These are phyloP conservation scores for Phlebiopsis gigantea DNA, from an alignment of 768 basidiomycete genomes.

Conservation along the genomic window DNA sequence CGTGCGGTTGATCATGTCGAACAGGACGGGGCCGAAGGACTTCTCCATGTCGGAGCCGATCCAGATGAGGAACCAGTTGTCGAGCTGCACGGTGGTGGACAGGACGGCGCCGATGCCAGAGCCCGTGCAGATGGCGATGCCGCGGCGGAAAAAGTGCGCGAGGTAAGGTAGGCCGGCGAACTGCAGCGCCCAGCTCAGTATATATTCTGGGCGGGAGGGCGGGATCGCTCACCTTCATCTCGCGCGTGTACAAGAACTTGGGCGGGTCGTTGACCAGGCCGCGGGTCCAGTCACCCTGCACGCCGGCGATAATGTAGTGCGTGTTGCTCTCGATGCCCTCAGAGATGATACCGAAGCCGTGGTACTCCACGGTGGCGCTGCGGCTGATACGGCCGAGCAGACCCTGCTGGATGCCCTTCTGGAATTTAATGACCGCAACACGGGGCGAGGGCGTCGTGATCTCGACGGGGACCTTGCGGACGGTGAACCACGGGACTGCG, in stretches of 20 bases:
- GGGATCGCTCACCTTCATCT: conserved; percentile 54
- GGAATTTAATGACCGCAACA: conserved; percentile 72
- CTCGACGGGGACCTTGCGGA: conserved; percentile 66
- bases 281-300: conserved; percentile 72
- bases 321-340: conserved; percentile 68
- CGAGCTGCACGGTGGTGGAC: conserved; percentile 69
- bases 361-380: conserved; percentile 71
- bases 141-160: conserved; percentile 68
- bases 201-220: background rate
- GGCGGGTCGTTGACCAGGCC: conserved; percentile 67
- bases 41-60: conserved; percentile 78
- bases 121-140: conserved; percentile 77
- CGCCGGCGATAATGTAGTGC: conserved; percentile 79
- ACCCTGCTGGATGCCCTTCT: conserved; percentile 82
- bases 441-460: conserved; percentile 76
- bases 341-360: conserved; percentile 75
- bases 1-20: conserved; percentile 63
- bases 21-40: conserved; percentile 81
- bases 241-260: conserved; percentile 69
- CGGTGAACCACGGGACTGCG: conserved; percentile 71
- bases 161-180: conserved; percentile 79
- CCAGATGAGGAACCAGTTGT: conserved; percentile 78
- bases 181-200: conserved; percentile 27
- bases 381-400: conserved; percentile 70
- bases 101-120: conserved; percentile 78